Evolutionary conservation across 768 basidiomycete species (phyloP), one percentile per base, ranked within the genome.

Genomic region (Kwoniella dejecticola): DNA sequence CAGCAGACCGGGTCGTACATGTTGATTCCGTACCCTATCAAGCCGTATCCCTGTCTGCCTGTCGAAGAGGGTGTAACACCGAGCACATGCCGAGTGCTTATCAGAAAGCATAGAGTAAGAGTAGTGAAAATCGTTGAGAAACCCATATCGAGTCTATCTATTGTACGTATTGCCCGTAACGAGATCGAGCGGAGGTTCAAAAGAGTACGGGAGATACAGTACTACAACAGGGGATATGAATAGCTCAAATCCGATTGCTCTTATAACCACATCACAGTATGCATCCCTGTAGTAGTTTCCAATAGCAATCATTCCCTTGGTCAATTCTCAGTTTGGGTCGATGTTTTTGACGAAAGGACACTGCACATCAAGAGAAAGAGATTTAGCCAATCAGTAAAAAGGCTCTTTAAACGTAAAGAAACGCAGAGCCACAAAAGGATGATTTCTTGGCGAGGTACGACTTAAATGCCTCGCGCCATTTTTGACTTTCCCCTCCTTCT

Each of bases 1-100:
- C 46, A 48, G 26, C 46, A 48, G 21, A 48, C 23, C 7, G 46
- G 46, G n/a, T 24, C 11, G 26, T 48, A 48, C 46, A 48, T 48
- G 26, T 48, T 27, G 21, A 48, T 48, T 13, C 46, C 46, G n/a
- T 48, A 48, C 13, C 46, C 46, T 7, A 48, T 48, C 3, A 48
- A 23, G 10, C 46, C 46, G n/a, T 48, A 23, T 11, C 46, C 46
- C n/a, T 48, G 21, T 48, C 46, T 4, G 29, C 46, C 46, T 1
- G 46, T 48, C 12, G 46, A 48, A 15, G n/a, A n/a, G 23, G 46
- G 46, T 4, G 46, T 48, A 23, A 48, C 26, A 27, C 11, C n/a
- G 21, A 12, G 46, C 7, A 48, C 26, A 13, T 17, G 7, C n/a
- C 13, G 46, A 0, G 23, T 6, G 2, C 2, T 2, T 11, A 48